Conservation (phyloP, 2,329 filamentous ascomycete genomes). For the Coniochaeta hoffmannii region DNA sequence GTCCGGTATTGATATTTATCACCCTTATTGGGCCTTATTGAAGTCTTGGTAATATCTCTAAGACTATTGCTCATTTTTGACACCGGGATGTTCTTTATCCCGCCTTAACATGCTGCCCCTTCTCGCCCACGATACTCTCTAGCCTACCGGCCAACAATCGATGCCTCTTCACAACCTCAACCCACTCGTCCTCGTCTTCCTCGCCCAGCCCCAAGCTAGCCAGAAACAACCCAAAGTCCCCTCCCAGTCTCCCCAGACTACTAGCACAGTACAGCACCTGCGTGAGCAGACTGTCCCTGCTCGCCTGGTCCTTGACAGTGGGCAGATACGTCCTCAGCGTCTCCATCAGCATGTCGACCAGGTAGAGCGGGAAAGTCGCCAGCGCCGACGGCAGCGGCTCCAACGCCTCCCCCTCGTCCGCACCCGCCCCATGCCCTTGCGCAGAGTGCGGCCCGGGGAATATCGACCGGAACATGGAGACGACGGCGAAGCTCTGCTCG, state of each 20-base stretch:
- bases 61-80: background rate
- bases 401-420: constrained; percentile 30
- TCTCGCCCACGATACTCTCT: constrained; percentile 57
- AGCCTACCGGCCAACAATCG: constrained; percentile 73
- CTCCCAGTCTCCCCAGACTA: constrained; percentile 80
- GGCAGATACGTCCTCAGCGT: constrained; percentile 72
- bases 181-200: constrained; percentile 64
- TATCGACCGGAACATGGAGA: constrained; percentile 89
- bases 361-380: constrained; percentile 74
- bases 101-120: background rate
- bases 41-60: background rate
- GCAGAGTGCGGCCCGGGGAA: constrained; percentile 60
- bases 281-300: constrained; percentile 80
- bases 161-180: constrained; percentile 82
- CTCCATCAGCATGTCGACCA: constrained; percentile 73
- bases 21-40: background rate
- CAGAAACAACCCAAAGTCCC: constrained; percentile 86
- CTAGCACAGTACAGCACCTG: constrained; percentile 91
- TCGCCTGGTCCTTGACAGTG: constrained; percentile 70
- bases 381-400: constrained; percentile 65
- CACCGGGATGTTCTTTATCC: no score
- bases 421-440: constrained; percentile 21
- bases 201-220: constrained; percentile 47
- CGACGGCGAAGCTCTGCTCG: constrained; percentile 92
- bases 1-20: background rate